Evolutionary conservation across 768 basidiomycete genomes (phyloP).

Genomic region (Termitomyces sp.): DNA sequence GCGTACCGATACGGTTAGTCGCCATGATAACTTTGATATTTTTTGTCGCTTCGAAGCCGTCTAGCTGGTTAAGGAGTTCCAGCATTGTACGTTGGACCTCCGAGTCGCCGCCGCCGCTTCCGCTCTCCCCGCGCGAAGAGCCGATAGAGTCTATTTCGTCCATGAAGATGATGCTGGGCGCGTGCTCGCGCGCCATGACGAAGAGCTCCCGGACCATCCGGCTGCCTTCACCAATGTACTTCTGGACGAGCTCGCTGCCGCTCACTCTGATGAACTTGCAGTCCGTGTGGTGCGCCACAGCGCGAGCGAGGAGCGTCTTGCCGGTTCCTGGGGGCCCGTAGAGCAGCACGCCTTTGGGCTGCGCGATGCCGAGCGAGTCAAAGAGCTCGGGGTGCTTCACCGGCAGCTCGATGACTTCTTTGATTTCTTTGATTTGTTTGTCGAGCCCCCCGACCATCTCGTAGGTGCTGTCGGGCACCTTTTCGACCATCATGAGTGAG

Average conservation of each 20-base stretch:
- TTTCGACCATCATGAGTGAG: slow-evolving; percentile 99
- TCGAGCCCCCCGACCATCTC: slow-evolving; percentile 99
- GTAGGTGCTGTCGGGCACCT: slow-evolving; percentile 98
- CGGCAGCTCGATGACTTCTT: slow-evolving; percentile 94
- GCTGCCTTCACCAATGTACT: slow-evolving; percentile 96
- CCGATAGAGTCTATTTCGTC: slow-evolving; percentile 99
- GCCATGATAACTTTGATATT: slow-evolving; percentile 98
- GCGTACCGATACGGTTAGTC: slow-evolving; percentile 87
- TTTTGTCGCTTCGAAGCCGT: slow-evolving; percentile 94
- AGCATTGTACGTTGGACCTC: slow-evolving; percentile 91
- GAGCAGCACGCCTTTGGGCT: slow-evolving; percentile 93
- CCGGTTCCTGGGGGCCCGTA: slow-evolving; percentile 97
- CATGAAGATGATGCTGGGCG: slow-evolving; percentile 99
- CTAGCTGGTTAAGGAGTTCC: slow-evolving; percentile 83
- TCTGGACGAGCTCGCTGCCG: slow-evolving; percentile 93
- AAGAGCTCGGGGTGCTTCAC: slow-evolving; percentile 98
- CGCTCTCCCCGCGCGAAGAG: slow-evolving; percentile 86
- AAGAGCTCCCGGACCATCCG: slow-evolving; percentile 97
- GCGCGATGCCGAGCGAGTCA: slow-evolving; percentile 93
- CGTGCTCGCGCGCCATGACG: slow-evolving; percentile 97
- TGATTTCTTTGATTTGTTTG: slow-evolving; percentile 58
- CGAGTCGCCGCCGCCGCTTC: slow-evolving; percentile 82
- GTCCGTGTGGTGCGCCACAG: slow-evolving; percentile 96
- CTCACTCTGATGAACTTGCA: slow-evolving; percentile 97
- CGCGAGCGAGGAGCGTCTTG: slow-evolving; percentile 91